These are phyloP conservation scores for Leccinum incarnatum DNA, from an alignment of 768 basidiomycete genomes.

Conservation along the genomic window DNA sequence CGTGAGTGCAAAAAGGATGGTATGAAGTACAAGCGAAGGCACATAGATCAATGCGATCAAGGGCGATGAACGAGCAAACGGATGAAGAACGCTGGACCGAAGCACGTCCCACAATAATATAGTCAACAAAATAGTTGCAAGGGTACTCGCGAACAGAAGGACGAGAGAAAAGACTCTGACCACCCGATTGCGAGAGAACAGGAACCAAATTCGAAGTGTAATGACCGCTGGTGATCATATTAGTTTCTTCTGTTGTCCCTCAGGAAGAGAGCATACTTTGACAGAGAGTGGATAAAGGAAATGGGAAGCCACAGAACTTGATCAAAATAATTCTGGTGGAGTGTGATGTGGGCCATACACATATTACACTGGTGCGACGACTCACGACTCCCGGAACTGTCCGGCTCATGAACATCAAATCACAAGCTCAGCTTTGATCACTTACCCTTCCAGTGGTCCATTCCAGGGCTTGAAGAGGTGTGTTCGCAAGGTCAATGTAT, in stretches of 20 bases:
- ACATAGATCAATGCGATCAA: constrained; percentile 10
- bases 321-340: not conserved
- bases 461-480: not conserved
- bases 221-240: constrained; percentile 9
- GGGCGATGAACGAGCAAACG: not conserved
- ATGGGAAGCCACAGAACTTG: constrained; percentile 3
- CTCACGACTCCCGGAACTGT: constrained; percentile 3
- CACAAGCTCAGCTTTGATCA: not conserved
- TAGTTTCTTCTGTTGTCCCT: not conserved
- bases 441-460: not conserved
- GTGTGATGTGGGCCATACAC: not conserved
- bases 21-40: constrained; percentile 16
- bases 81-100: not conserved
- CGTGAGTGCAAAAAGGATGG: constrained; percentile 13
- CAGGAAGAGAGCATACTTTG: constrained; percentile 1
- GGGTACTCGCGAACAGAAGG: not conserved
- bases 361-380: not conserved
- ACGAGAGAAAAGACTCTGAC: constrained; percentile 6
- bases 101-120: not conserved
- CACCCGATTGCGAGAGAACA: constrained; percentile 3
- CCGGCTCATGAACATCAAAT: not conserved
- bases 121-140: not conserved
- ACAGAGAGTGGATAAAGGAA: constrained; percentile 8
- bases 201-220: constrained; percentile 16
- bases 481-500: not conserved